phyloP scores from a whole-genome alignment of 1,139 yeast species.

The Lodderomyces pseudojiufengensis region DNA sequence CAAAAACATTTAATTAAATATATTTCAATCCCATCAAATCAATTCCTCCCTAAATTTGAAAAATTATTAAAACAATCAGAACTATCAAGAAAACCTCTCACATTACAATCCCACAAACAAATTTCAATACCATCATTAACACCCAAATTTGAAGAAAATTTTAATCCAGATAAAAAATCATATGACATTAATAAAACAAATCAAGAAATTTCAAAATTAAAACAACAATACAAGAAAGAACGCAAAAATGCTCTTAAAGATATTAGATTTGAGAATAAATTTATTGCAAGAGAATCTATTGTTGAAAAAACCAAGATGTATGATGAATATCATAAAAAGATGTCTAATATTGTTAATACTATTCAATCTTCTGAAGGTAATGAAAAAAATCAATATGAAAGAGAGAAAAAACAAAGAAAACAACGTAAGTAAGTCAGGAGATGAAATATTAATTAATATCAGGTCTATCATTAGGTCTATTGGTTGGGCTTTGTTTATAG shows the following conservation, averaged over 20 bases:
- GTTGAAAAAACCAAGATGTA: conserved; percentile 71
- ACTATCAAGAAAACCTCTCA: conserved; percentile 63
- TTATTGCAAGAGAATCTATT: conserved; percentile 83
- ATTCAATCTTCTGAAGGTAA: conserved; percentile 93
- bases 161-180: conserved; percentile 91
- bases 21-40: conserved; percentile 19
- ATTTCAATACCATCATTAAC: conserved; percentile 80
- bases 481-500: too few relatives aligned
- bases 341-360: conserved; percentile 81
- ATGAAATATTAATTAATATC: too few relatives aligned
- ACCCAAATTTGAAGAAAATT: conserved; percentile 94
- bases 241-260: conserved; percentile 85
- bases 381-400: conserved; percentile 85
- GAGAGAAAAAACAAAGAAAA: conserved; percentile 69
- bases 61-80: conserved; percentile 39
- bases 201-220: conserved; percentile 79
- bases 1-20: conserved; percentile 39
- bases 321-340: conserved; percentile 80
- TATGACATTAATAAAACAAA: conserved; percentile 80
- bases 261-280: conserved; percentile 81
- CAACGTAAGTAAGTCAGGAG: conserved; percentile 7
- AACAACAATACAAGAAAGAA: conserved; percentile 85
- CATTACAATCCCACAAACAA: conserved; percentile 85
- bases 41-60: conserved; percentile 36
- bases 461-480: too few relatives aligned